These are phyloP conservation scores for Alternaria alternata DNA, from an alignment of 2,329 filamentous ascomycete species.

Conservation along the genomic window DNA sequence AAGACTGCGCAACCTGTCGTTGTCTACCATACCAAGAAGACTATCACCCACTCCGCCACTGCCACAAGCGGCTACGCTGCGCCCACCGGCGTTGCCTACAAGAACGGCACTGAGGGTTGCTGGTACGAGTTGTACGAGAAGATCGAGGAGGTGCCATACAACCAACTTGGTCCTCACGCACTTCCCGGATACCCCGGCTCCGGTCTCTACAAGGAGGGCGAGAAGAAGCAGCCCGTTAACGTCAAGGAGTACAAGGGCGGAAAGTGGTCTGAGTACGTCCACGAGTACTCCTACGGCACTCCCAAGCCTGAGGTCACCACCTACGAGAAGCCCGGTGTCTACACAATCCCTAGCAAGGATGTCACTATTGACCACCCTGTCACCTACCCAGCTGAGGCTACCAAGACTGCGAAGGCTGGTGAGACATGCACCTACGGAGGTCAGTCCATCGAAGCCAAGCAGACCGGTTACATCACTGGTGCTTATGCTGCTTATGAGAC, in stretches of 20 bases:
- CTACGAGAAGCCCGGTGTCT: conserved; percentile 40
- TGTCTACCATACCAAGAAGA: conserved; percentile 40
- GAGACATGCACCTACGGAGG: conserved; percentile 41
- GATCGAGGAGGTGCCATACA: conserved; percentile 37
- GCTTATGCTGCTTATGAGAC: conserved; percentile 36
- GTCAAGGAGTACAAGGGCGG: conserved; percentile 44
- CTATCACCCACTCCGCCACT: conserved; percentile 32
- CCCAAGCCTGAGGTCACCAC: conserved; percentile 39
- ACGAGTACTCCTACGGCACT: conserved; percentile 33
- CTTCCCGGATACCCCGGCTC: conserved; percentile 40
- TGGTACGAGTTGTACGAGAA: conserved; percentile 46
- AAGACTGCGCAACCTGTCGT: conserved; percentile 36
- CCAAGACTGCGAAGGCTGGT: conserved; percentile 30
- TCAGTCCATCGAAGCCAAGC: conserved; percentile 26
- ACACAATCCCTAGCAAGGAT: conserved; percentile 41
- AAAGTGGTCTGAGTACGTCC: conserved; percentile 38
- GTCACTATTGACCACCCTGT: conserved; percentile 31
- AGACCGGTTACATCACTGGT: conserved; percentile 37
- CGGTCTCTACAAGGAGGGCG: conserved; percentile 34
- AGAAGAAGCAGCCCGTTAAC: conserved; percentile 35
- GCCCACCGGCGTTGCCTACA: conserved; percentile 15
- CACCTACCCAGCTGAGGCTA: conserved; percentile 33
- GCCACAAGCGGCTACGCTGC: conserved; percentile 25
- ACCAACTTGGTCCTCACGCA: conserved; percentile 39
- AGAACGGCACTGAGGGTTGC: conserved; percentile 25